Percentiles rank a stretch among this genome's conserved stretches.
Evolutionary conservation across 345 rosid species (phyloP).

Genomic region (Populus alba): DNA sequence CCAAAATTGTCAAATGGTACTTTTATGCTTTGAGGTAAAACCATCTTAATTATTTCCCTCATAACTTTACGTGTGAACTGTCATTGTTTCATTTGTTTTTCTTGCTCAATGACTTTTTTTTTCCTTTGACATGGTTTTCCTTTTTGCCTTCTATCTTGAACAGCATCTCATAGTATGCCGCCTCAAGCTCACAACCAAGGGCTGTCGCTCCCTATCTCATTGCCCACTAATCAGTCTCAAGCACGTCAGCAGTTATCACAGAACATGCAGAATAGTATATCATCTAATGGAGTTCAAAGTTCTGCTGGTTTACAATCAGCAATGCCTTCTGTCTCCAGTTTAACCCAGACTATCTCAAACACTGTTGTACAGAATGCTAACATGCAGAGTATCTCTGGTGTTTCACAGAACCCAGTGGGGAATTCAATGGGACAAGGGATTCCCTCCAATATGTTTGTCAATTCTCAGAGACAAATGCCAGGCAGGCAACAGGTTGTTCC

Average conservation of each 20-base stretch:
- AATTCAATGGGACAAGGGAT: constrained; percentile 58
- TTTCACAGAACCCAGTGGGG: constrained; percentile 62
- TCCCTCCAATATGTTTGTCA: constrained; percentile 50
- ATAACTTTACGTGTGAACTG: neutral
- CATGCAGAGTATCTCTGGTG: constrained; percentile 66
- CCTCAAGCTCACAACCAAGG: no score
- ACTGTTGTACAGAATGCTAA: constrained; percentile 33
- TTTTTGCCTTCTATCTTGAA: neutral
- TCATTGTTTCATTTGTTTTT: neutral
- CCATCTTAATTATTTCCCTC: neutral
- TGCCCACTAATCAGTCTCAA: no score
- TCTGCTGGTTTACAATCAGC: no score
- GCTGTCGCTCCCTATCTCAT: no score
- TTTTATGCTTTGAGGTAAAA: neutral
- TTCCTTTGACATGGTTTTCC: constrained; percentile 21
- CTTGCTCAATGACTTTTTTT: neutral
- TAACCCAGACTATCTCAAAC: no score
- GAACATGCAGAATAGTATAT: no score
- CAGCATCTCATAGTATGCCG: no score
- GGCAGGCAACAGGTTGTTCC: constrained; percentile 57
- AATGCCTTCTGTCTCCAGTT: no score
- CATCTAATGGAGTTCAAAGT: no score
- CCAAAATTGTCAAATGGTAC: neutral
- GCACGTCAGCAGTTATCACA: no score
- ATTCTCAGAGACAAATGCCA: constrained; percentile 65